Conservation (phyloP, 2,329 filamentous ascomycete species). For the Colletotrichum graminicola region DNA sequence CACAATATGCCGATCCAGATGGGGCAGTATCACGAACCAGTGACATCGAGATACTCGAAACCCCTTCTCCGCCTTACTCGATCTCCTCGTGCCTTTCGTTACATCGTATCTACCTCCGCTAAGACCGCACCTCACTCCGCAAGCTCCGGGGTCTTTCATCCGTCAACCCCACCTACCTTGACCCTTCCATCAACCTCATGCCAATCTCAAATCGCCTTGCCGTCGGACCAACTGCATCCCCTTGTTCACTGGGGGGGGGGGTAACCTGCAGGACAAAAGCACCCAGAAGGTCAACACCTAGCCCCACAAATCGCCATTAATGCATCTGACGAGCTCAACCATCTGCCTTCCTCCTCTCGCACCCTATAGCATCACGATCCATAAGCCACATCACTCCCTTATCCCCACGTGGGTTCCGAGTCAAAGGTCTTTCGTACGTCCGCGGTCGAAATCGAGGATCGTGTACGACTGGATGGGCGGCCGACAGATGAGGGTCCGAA, state of each 20-base stretch:
- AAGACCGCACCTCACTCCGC: conserved; percentile 16
- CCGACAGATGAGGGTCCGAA: conserved; percentile 23
- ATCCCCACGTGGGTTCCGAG: conserved; percentile 28
- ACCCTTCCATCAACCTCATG: background rate
- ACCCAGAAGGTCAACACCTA: background rate
- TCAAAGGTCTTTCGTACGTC: conserved; percentile 1
- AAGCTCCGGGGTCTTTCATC: background rate
- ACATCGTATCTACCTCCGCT: conserved; percentile 14
- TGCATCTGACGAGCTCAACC: background rate
- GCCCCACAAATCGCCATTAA: background rate
- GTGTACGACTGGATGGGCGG: conserved; percentile 5
- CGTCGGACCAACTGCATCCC: background rate
- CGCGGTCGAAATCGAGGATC: background rate
- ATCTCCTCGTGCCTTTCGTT: conserved; percentile 6
- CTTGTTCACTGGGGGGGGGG: conserved; percentile 8
- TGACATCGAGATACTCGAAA: background rate
- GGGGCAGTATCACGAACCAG: conserved; percentile 1
- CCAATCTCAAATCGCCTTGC: background rate
- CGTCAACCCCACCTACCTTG: background rate
- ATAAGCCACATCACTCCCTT: conserved; percentile 13
- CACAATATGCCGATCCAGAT: background rate
- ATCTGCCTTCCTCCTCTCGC: background rate
- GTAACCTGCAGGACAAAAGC: conserved; percentile 14
- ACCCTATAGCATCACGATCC: background rate
- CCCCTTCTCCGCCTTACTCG: background rate